Evolutionary conservation across 1,139 yeast species (phyloP).

Genomic region (Lodderomyces margitis): DNA sequence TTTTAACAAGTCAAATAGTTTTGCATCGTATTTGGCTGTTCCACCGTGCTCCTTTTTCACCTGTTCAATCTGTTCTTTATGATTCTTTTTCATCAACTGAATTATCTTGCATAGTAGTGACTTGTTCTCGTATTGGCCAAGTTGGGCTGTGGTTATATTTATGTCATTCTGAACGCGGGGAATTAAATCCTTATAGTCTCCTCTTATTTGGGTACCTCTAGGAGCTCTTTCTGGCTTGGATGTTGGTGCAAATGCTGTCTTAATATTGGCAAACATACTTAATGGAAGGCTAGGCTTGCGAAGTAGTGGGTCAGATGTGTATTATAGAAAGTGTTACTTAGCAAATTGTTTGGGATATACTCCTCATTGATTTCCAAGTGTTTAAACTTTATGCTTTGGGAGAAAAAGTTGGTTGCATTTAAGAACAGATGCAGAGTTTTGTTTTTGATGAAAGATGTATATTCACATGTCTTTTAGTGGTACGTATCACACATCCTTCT

Average conservation of each 20-base stretch:
- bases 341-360: too few species aligned
- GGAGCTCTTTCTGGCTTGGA: slow-evolving; percentile 12
- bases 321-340: too few species aligned
- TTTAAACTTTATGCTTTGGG: too few species aligned
- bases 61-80: slow-evolving; percentile 14
- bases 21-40: slow-evolving; percentile 15
- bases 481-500: neutral
- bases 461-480: neutral
- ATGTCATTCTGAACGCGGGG: slow-evolving; percentile 23
- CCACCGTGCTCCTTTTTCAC: slow-evolving; percentile 16
- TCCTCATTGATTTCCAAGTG: too few species aligned
- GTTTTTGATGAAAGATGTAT: too few species aligned
- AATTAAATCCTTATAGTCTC: slow-evolving; percentile 21
- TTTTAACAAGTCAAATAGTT: slow-evolving; percentile 19
- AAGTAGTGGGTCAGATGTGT: too few species aligned
- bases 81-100: slow-evolving; percentile 21
- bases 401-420: neutral
- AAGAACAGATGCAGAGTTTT: too few species aligned
- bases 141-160: slow-evolving; percentile 18
- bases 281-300: neutral
- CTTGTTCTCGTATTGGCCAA: slow-evolving; percentile 21
- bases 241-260: slow-evolving; percentile 8
- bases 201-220: slow-evolving; percentile 14
- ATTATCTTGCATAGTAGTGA: slow-evolving; percentile 19
- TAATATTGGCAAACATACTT: slow-evolving; percentile 7